phyloP scores from a whole-genome alignment of 106 monocot genomes.

The Ottelia alismoides region DNA sequence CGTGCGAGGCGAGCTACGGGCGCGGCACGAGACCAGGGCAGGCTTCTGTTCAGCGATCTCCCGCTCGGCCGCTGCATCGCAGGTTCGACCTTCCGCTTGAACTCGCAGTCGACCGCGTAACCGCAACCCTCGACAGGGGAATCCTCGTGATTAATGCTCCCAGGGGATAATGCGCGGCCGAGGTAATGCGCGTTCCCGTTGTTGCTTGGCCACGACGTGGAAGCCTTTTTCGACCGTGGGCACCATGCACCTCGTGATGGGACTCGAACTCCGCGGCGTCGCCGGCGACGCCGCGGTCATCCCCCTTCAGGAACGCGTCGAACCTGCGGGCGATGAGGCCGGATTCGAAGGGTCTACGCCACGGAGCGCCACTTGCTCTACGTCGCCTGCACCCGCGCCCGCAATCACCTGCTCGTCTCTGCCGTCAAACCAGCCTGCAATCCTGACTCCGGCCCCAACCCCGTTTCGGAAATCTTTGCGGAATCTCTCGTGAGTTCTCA shows the following conservation, averaged over 20 bases:
- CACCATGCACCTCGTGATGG: background rate
- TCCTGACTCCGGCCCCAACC: no score
- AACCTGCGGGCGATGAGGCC: background rate
- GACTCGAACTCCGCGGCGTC: background rate
- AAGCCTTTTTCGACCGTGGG: background rate
- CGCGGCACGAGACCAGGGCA: no score
- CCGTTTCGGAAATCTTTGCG: no score
- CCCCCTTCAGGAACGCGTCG: background rate
- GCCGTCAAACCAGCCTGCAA: background rate
- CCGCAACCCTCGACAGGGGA: no score
- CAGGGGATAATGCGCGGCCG: no score
- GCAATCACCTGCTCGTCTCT: background rate
- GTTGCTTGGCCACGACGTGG: background rate
- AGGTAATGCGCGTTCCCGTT: background rate
- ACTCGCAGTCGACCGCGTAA: no score
- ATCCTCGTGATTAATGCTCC: no score
- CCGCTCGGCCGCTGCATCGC: no score
- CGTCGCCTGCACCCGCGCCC: background rate
- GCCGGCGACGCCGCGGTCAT: background rate
- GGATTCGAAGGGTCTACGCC: background rate
- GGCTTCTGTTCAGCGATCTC: no score
- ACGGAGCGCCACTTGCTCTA: background rate
- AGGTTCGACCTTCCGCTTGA: no score
- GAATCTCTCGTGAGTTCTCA: no score
- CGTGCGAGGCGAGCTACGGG: no score